These are phyloP conservation scores for Xylaria palmicola DNA, from an alignment of 495 filamentous ascomycete species.

Conservation along the genomic window DNA sequence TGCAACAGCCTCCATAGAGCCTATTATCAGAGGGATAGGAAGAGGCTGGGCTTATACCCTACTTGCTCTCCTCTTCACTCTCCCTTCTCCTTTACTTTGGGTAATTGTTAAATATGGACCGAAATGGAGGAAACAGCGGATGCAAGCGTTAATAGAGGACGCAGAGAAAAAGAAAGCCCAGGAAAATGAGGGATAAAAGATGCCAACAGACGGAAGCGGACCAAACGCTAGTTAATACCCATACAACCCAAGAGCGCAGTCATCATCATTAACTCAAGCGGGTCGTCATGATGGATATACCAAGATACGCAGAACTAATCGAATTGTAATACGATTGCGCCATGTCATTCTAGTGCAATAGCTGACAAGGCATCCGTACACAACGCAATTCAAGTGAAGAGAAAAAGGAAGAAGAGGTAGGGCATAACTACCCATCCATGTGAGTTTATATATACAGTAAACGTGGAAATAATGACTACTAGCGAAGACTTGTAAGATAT, in stretches of 20 bases:
- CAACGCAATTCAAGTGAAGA: too few relatives aligned
- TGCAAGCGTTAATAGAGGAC: constrained; percentile 26
- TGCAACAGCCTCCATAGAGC: constrained; percentile 43
- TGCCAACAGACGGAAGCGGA: not conserved
- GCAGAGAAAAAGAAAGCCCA: constrained; percentile 22
- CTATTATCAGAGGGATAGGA: constrained; percentile 43
- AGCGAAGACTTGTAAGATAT: too few relatives aligned
- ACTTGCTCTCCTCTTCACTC: constrained; percentile 38
- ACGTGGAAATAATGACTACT: too few relatives aligned
- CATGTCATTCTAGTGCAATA: too few relatives aligned
- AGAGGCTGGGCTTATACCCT: constrained; percentile 50
- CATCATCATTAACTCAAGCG: not conserved
- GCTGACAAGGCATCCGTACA: too few relatives aligned
- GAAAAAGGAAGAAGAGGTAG: too few relatives aligned
- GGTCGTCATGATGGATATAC: too few relatives aligned
- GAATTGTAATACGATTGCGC: too few relatives aligned
- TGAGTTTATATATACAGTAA: too few relatives aligned
- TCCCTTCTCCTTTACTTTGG: constrained; percentile 38
- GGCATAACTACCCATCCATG: too few relatives aligned
- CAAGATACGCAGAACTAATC: too few relatives aligned
- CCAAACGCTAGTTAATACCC: not conserved
- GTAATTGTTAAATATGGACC: constrained; percentile 40
- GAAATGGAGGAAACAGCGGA: constrained; percentile 41
- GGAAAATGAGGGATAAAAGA: not conserved
- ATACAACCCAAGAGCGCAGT: not conserved